These are phyloP conservation scores for Monosporascus sp. DNA, from an alignment of 2,329 filamentous ascomycete species.

Conservation along the genomic window DNA sequence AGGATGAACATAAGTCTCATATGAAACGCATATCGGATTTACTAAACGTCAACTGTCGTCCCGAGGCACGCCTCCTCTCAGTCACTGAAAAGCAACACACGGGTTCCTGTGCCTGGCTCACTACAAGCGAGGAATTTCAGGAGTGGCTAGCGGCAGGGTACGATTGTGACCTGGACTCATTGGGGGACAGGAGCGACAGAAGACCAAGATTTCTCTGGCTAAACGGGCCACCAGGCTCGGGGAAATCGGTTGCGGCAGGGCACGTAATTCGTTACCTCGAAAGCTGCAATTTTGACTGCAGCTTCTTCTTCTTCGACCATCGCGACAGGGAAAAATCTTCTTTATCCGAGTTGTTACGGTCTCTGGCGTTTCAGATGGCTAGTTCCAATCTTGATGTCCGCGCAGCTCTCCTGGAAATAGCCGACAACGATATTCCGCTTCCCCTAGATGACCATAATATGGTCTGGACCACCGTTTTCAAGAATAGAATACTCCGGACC, in stretches of 20 bases:
- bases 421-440: slow-evolving; percentile 8
- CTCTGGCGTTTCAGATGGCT: slow-evolving; percentile 19
- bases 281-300: slow-evolving; percentile 15
- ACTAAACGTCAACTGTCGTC: slow-evolving; percentile 12
- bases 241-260: slow-evolving; percentile 20
- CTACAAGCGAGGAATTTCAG: slow-evolving; percentile 12
- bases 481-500: slow-evolving; percentile 13
- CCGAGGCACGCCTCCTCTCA: slow-evolving; percentile 17
- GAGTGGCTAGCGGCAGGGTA: slow-evolving; percentile 16
- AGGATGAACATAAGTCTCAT: slow-evolving; percentile 1
- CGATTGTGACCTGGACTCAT: too few species aligned
- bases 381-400: slow-evolving; percentile 13
- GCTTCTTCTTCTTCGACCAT: slow-evolving; percentile 24
- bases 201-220: slow-evolving; percentile 17
- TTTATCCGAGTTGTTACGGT: slow-evolving; percentile 8
- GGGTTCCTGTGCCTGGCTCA: slow-evolving; percentile 23
- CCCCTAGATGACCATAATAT: slow-evolving; percentile 13
- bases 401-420: slow-evolving; percentile 11
- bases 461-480: slow-evolving; percentile 17
- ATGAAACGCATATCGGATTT: slow-evolving; percentile 14
- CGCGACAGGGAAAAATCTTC: slow-evolving; percentile 11
- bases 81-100: slow-evolving; percentile 13
- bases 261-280: slow-evolving; percentile 20
- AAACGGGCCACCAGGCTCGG: slow-evolving; percentile 20
- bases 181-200: not conserved